A percentile compares a stretch with the other conserved stretches of the same genome.
These are phyloP conservation scores for Dioscorea zingiberensis DNA, from an alignment of 106 monocot species.

Conservation along the genomic window DNA sequence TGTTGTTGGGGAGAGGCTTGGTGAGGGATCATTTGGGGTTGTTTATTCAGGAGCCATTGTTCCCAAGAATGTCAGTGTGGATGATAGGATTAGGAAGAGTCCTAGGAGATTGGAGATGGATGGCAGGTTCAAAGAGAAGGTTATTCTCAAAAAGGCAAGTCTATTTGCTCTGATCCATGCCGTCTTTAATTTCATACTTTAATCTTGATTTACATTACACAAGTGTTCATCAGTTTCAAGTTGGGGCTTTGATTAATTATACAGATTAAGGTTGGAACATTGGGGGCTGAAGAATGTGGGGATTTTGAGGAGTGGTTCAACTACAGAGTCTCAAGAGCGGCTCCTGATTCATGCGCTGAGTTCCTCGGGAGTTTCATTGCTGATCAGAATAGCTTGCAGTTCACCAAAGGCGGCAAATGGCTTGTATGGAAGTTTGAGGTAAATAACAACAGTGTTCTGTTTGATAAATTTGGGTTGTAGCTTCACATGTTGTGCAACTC, in stretches of 20 bases:
- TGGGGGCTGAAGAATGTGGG: slow-evolving; percentile 81
- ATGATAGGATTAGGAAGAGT: slow-evolving; percentile 38
- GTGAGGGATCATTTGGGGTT: slow-evolving; percentile 89
- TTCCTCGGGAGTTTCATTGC: slow-evolving; percentile 89
- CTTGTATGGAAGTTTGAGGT: slow-evolving; percentile 99
- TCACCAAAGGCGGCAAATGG: slow-evolving; percentile 97
- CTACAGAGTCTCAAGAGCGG: slow-evolving; percentile 82
- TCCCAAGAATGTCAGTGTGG: slow-evolving; percentile 39
- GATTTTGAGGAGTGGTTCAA: slow-evolving; percentile 98
- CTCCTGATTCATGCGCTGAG: slow-evolving; percentile 83
- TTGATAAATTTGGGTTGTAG: no score
- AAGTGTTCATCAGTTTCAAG: background rate
- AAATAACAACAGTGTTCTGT: background rate
- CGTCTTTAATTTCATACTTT: background rate
- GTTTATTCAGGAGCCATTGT: slow-evolving; percentile 81
- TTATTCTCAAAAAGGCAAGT: slow-evolving; percentile 82
- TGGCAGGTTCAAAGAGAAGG: slow-evolving; percentile 67
- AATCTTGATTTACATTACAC: no score
- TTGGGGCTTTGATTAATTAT: background rate
- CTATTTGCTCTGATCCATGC: background rate
- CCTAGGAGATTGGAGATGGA: slow-evolving; percentile 33
- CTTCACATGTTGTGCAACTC: no score
- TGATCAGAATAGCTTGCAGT: slow-evolving; percentile 58
- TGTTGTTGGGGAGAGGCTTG: slow-evolving; percentile 67
- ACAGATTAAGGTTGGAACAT: slow-evolving; percentile 82